These are phyloP conservation scores for Penstemon newberryi DNA, from an alignment of 257 asterid species.

Conservation along the genomic window DNA sequence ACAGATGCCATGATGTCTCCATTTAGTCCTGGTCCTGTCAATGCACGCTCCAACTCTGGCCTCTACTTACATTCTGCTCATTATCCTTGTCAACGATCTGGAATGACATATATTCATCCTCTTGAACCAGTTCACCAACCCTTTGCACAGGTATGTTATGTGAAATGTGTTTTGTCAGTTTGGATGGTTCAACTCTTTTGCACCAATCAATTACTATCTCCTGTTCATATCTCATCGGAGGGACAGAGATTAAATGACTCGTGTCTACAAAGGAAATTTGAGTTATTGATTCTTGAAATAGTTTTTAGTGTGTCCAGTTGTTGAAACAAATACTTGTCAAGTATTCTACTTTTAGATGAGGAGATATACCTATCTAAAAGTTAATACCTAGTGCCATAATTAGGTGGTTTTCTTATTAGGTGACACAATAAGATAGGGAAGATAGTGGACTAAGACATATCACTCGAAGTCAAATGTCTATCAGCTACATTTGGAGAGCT, in stretches of 20 bases:
- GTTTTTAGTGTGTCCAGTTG: background rate
- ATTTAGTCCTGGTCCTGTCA: constrained; percentile 66
- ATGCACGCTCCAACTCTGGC: constrained; percentile 58
- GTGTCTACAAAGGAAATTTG: constrained; percentile 1
- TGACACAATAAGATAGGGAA: background rate
- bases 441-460: background rate
- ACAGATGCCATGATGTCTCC: constrained; percentile 76
- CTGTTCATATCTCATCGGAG: background rate
- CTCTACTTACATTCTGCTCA: constrained; percentile 72
- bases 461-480: background rate
- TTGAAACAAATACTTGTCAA: background rate
- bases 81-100: constrained; percentile 85
- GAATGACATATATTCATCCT: constrained; percentile 70
- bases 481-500: background rate
- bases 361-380: constrained; percentile 1
- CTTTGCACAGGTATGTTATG: constrained; percentile 71
- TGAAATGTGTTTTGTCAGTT: constrained; percentile 9
- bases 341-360: background rate
- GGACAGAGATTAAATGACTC: background rate
- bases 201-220: background rate
- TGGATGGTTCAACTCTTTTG: constrained; percentile 6
- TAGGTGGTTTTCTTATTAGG: constrained; percentile 1
- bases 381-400: background rate
- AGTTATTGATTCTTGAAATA: background rate
- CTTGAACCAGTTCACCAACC: constrained; percentile 82